These are phyloP conservation scores for Rhododendron mucronatum DNA, from an alignment of 148 eudicot species.

Conservation along the genomic window DNA sequence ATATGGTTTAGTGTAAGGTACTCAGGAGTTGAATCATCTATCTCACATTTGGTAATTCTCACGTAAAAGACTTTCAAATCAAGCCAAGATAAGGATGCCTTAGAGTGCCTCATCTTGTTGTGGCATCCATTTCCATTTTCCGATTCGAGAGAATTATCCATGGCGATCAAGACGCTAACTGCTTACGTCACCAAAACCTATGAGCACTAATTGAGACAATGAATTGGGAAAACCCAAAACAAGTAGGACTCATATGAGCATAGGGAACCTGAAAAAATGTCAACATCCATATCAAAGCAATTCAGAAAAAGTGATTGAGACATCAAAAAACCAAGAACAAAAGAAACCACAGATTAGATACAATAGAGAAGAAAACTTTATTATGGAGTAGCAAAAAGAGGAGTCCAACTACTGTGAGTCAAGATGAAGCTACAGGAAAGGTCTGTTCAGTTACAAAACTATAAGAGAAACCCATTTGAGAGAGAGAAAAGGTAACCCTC, in stretches of 20 bases:
- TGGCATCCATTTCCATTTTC: constrained; percentile 38
- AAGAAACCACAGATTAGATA: neutral
- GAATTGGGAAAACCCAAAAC: neutral
- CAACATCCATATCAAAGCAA: constrained; percentile 10
- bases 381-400: neutral
- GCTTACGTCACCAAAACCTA: constrained; percentile 12
- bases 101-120: constrained; percentile 21
- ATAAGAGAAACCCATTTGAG: neutral
- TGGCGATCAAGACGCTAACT: constrained; percentile 17
- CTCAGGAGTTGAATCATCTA: constrained; percentile 61
- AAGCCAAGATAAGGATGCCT: constrained; percentile 48
- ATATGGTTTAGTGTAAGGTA: constrained; percentile 61
- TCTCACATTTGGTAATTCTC: constrained; percentile 51
- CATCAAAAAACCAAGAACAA: neutral
- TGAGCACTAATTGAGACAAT: constrained; percentile 8
- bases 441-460: neutral
- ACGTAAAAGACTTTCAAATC: constrained; percentile 71
- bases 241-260: constrained; percentile 7
- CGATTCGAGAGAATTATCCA: constrained; percentile 34
- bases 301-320: neutral
- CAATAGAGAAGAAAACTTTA: neutral
- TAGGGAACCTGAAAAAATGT: constrained; percentile 20
- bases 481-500: neutral
- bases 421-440: neutral
- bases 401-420: neutral